A percentile compares a stretch with the other conserved stretches of the same genome.
Conservation (phyloP, 306 rosid species). For the Dalbergia cochinchinensis region DNA sequence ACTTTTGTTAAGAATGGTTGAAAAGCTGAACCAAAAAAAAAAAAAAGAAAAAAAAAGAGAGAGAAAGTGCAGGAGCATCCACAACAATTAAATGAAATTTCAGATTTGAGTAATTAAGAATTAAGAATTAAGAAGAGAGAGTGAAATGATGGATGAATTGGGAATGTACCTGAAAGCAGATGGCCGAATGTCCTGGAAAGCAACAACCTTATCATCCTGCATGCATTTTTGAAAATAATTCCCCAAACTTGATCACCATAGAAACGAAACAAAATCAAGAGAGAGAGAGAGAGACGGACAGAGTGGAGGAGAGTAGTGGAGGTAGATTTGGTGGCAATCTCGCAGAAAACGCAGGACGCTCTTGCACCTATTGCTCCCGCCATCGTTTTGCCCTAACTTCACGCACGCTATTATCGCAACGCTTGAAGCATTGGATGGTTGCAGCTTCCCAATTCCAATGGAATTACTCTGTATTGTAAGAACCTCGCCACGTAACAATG, state of each 20-base stretch:
- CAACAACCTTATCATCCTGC: constrained; percentile 73
- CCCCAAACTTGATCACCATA: constrained; percentile 28
- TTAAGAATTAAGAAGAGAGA: not conserved
- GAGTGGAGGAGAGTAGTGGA: constrained; percentile 57
- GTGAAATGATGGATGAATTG: not conserved
- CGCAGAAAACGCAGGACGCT: constrained; percentile 65
- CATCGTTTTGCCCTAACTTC: constrained; percentile 49
- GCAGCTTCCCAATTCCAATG: not conserved
- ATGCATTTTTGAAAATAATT: not conserved
- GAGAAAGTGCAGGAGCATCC: not conserved
- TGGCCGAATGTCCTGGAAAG: constrained; percentile 67
- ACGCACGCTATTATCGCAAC: not conserved
- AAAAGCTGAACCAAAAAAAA: too few species aligned
- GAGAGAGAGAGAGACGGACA: constrained; percentile 46
- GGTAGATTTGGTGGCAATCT: constrained; percentile 52
- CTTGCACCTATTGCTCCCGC: constrained; percentile 49
- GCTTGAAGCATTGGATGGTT: not conserved
- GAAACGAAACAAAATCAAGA: constrained; percentile 21
- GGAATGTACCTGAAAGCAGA: constrained; percentile 68
- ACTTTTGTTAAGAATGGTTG: too few species aligned
- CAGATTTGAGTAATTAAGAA: constrained; percentile 5
- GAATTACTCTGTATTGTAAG: not conserved
- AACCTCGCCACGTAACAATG: not conserved
- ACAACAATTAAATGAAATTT: not conserved
- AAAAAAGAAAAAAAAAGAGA: too few species aligned